phyloP scores from a whole-genome alignment of 2,329 filamentous ascomycete genomes.

The Sporothrix globosa region DNA sequence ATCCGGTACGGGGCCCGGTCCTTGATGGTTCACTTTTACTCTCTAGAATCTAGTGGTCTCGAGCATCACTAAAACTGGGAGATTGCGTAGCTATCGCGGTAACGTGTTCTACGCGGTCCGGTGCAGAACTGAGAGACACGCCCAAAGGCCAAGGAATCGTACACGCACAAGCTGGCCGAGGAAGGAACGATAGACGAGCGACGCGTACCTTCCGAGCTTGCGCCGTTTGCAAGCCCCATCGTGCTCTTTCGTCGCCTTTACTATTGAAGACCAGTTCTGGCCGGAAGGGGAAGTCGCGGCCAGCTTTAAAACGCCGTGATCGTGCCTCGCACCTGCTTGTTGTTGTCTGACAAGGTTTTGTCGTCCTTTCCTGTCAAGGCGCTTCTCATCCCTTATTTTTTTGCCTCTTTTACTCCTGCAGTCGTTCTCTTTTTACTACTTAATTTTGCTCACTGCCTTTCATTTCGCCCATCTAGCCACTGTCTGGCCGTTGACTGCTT shows the following conservation, averaged over 20 bases:
- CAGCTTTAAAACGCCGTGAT: neutral
- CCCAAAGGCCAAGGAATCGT: neutral
- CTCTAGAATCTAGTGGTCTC: neutral
- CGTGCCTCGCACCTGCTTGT: neutral
- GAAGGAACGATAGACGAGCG: slow-evolving; percentile 19
- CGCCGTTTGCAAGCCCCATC: neutral
- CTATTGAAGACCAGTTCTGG: neutral
- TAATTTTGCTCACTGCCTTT: neutral
- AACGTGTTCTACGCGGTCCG: slow-evolving; percentile 10
- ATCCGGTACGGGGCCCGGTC: neutral
- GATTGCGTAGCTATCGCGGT: neutral
- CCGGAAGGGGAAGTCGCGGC: neutral
- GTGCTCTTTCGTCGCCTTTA: neutral
- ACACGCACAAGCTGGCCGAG: slow-evolving; percentile 12
- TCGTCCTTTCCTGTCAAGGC: slow-evolving; percentile 16
- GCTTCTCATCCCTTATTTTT: neutral
- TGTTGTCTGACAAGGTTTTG: neutral
- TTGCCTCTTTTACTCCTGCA: neutral
- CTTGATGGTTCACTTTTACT: neutral
- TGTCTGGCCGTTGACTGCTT: neutral
- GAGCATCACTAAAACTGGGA: neutral
- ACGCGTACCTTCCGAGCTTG: slow-evolving; percentile 14
- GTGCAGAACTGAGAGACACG: slow-evolving; percentile 20
- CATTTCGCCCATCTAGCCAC: neutral
- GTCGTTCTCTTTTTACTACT: neutral